Evolutionary conservation across 164 flowering plant species (phyloP).

Genomic region (Saururus chinensis): DNA sequence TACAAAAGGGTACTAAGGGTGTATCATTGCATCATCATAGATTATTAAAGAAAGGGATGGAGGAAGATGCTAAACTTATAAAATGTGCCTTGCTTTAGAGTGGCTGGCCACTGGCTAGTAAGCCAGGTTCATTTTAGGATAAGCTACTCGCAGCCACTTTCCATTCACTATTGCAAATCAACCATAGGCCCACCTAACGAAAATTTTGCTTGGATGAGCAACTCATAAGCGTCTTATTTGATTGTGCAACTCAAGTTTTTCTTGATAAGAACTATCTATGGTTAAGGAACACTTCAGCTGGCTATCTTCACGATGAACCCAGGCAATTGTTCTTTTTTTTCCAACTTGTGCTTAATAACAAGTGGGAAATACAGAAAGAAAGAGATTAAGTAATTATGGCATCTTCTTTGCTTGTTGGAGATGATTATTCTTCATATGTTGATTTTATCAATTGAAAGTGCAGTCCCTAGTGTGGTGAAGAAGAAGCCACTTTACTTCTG

Average conservation of each 20-base stretch:
- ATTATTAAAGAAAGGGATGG: slow-evolving; percentile 1
- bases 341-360: too few relatives aligned
- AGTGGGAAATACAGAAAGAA: background rate
- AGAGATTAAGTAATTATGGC: background rate
- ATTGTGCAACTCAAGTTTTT: too few relatives aligned
- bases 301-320: too few relatives aligned
- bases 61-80: background rate
- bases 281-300: too few relatives aligned
- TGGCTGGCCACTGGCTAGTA: background rate
- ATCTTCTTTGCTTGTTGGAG: background rate
- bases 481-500: background rate
- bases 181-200: too few relatives aligned
- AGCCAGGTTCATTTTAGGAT: background rate
- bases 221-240: too few relatives aligned
- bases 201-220: too few relatives aligned
- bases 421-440: background rate
- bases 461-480: background rate
- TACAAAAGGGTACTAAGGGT: slow-evolving; percentile 2
- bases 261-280: too few relatives aligned
- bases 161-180: too few relatives aligned
- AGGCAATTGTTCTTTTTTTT: background rate
- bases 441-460: background rate
- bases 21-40: slow-evolving; percentile 10
- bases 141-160: too few relatives aligned
- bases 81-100: too few relatives aligned